phyloP scores from a whole-genome alignment of 2,329 filamentous ascomycete species.

The Pyrenophora tritici-repentis region DNA sequence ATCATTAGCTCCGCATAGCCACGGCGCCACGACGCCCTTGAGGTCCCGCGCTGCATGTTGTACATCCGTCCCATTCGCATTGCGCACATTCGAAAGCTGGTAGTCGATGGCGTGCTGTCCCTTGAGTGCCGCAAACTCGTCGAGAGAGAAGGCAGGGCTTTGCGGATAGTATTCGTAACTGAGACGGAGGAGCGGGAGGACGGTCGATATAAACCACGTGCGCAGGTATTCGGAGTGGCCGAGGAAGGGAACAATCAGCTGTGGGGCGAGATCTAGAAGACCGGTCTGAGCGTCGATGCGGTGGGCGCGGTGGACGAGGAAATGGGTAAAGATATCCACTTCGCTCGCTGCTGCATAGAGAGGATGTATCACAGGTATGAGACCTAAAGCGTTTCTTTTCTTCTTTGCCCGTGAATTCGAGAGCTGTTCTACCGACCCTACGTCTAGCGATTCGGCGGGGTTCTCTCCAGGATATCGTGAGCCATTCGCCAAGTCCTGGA shows the following conservation, averaged over 20 bases:
- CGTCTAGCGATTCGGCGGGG: conserved; percentile 54
- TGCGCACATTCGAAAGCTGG: conserved; percentile 54
- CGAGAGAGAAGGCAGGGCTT: conserved; percentile 59
- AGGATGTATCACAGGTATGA: conserved; percentile 62
- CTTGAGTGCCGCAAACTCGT: conserved; percentile 66
- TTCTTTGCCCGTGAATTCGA: conserved; percentile 68
- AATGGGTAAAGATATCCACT: conserved; percentile 63
- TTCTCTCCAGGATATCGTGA: conserved; percentile 51
- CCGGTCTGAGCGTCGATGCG: conserved; percentile 74
- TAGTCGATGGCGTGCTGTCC: conserved; percentile 64
- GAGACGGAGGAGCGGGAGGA: conserved; percentile 70
- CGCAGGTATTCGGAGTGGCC: conserved; percentile 64
- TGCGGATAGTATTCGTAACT: conserved; percentile 72
- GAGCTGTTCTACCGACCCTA: conserved; percentile 61
- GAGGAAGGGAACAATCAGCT: conserved; percentile 72
- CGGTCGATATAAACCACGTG: conserved; percentile 70
- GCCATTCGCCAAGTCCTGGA: conserved; percentile 62
- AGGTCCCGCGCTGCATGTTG: conserved; percentile 65
- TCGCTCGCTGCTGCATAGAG: conserved; percentile 55
- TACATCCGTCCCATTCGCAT: conserved; percentile 19
- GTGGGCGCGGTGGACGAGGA: conserved; percentile 70
- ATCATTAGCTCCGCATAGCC: conserved; percentile 69
- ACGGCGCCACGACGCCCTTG: conserved; percentile 71
- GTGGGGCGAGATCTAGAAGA: conserved; percentile 69
- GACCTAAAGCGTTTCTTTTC: conserved; percentile 65